Base-by-base conservation (phyloP, 305 asterid species). In the Rubia balearica region DNA sequence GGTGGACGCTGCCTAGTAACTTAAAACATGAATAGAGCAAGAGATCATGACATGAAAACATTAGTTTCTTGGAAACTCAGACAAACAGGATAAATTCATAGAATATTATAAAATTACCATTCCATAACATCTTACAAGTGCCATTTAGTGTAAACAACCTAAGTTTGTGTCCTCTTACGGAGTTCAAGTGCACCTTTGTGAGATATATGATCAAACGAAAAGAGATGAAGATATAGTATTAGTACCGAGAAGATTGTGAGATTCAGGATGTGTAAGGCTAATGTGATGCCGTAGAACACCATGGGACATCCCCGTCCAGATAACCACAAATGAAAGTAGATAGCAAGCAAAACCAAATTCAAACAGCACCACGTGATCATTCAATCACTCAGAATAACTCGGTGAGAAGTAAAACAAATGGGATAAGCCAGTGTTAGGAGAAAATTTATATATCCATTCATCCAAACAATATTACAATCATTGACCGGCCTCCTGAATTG, bases 261-360 rank as follows among this genome's bases (percentile, higher is more conserved):
- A 73, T 84, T 78, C 7, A 86, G 75, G 46, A 71, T 80, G 71
- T 79, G 86, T 77, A 90, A 89, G 68, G 91, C 89, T 13, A 84
- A 86, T 12, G 97, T 90, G 61, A 90, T 86, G 68, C 87, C 96
- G 63, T 85, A 83, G 76, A 88, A 87, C 61, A 90, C 93, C 3
- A 84, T 91, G 27, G 96, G 96, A 67, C 97, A 86, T 38, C 97
- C 97, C 61, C 85, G 73, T 56, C 97, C 91, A 0, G 97, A 87
- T 51, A 89, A 74, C 82, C 88, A 90, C 14, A 88, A 90, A 0
- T 93, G 97, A 68, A 88, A 33, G 80, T 91, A 2, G 88, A 88
- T 40, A 90, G 76, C n/a, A 53, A 90, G 84, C 81, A 88, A 36
- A 4, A 36, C 6, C 6, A 36, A 36, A 36, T 5, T 36, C 40